Evolutionary conservation across 2,329 filamentous ascomycete genomes (phyloP), one percentile per base, ranked within the genome.

Genomic region (Xylariomycetidae sp.): DNA sequence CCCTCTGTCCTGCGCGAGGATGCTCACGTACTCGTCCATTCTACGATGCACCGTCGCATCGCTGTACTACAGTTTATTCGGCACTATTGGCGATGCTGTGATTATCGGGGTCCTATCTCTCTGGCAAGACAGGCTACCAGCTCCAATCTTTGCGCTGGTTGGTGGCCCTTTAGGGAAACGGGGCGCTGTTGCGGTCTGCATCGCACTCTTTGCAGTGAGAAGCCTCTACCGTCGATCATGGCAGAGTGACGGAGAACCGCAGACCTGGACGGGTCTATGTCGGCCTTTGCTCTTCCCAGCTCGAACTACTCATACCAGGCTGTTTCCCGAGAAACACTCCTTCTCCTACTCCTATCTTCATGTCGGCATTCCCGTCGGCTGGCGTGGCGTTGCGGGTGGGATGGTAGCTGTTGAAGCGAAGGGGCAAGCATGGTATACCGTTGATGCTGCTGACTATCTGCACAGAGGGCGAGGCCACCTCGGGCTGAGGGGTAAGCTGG

Each of bases 301-400:
- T 47, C 65, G 62, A 27, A 85, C 78, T 10, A 77, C 70, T 2
- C 83, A 88, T 53, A 63, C 71, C 4, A 68, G 82, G 13, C 53
- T 82, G n/a, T 78, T 81, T 37, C 83, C 83, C 0, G 68, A 76
- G 49, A 74, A 70, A 38, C 79, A 87, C 51, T 69, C 69, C 0
- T 88, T 89, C 49, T 64, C 64, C 1, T 85, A 86, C 51, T 78
- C 79, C 0, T 86, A 87, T 53, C 68, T 88, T 2, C 65, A 79
- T 28, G 75, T 79, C 17, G 82, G 82, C 1, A 65, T 84, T 25
- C 82, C 82, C 0, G 67, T 87, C 16, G 71, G 71, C n/a, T 78
- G 73, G 55, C 60, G 62, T 31, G 79, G 77, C 5, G 61, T 60
- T 25, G 58, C 64, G n/a, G 70, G 68, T 28, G 68, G 68, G 8